Percentiles rank a stretch among this genome's conserved stretches.
phyloP scores from a whole-genome alignment of 176 grass and related monocot species.

The sorghum (Sorghum bicolor) region Sorghum_bicolor_NCBIv3 NC_012878.2:50830001-50830500 shows the following conservation, averaged over 20 bases:
- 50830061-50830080: not conserved
- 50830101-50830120: not conserved
- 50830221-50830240: not conserved
- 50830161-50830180: not conserved
- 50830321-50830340: not conserved
- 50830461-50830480: not conserved
- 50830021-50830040: not conserved
- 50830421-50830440: not conserved
- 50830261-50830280: not conserved
- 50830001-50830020: not conserved
- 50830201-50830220: not conserved
- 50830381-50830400: not conserved
- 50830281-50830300: slow-evolving; percentile 14
- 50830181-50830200: not conserved
- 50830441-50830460: not conserved
- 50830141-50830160: not conserved
- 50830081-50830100: not conserved
- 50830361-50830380: slow-evolving; percentile 16
- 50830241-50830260: not conserved
- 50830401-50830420: not conserved
- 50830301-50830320: not conserved
- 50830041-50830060: not conserved
- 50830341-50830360: not conserved
- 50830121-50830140: not conserved
- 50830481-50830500: not conserved